Evolutionary conservation across 2,329 filamentous ascomycete genomes (phyloP).

Genomic region (Zalaria obscura): DNA sequence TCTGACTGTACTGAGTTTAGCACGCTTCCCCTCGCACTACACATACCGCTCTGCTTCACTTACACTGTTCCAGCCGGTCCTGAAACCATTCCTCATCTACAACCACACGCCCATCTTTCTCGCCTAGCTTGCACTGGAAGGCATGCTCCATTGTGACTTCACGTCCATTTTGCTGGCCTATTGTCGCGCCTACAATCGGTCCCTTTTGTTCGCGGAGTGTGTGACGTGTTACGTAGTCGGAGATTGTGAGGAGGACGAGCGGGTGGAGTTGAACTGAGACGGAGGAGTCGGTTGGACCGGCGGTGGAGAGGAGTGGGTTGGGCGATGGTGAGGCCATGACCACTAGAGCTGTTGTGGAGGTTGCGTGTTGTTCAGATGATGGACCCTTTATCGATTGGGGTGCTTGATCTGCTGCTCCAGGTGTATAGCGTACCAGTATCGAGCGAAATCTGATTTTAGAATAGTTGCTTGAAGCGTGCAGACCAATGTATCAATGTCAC

Average conservation of each 20-base stretch:
- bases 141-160: constrained; percentile 86
- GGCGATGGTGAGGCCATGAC: constrained; percentile 2
- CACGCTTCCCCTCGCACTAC: neutral
- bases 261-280: constrained; percentile 79
- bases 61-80: constrained; percentile 72
- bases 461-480: too few relatives aligned
- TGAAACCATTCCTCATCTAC: constrained; percentile 63
- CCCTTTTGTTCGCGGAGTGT: constrained; percentile 61
- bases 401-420: too few relatives aligned
- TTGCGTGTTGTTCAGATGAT: too few relatives aligned
- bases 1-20: constrained; percentile 47
- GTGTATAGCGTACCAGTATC: too few relatives aligned
- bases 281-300: constrained; percentile 47
- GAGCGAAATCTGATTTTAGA: too few relatives aligned
- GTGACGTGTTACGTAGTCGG: constrained; percentile 89
- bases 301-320: constrained; percentile 30
- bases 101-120: constrained; percentile 21
- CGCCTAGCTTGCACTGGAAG: constrained; percentile 60
- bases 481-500: too few relatives aligned
- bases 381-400: too few relatives aligned
- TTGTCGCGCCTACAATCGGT: constrained; percentile 71
- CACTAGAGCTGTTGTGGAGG: constrained; percentile 1
- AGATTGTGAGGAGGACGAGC: constrained; percentile 88
- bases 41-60: too few relatives aligned
- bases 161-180: constrained; percentile 83